Evolutionary conservation across 371 early-diverging fungal species (phyloP), one percentile per base, ranked within the genome.

Genomic region (Coemansia sp.): DNA sequence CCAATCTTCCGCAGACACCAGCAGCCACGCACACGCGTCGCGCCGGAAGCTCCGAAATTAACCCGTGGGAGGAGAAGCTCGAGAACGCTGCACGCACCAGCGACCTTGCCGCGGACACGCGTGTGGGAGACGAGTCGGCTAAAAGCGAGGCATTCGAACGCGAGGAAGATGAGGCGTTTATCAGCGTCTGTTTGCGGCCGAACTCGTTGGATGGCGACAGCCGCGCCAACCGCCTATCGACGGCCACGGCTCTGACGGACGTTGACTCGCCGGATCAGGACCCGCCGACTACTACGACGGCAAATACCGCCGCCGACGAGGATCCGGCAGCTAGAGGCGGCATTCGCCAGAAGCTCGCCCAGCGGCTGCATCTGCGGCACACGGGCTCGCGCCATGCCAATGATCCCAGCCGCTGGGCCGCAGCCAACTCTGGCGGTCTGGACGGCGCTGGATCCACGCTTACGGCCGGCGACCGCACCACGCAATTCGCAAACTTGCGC

Each of bases 401-500:
- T 43, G 43, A 43, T 13, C 43, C 43, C 43, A 43, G 43, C 43
- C 43, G 43, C n/a, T 43, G 43, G 43, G 16, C 6, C 43, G 31
- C 59, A 4, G 31, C 62, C n/a, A 10, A 38, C 26, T 31, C 52
- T 31, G 26, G 41, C 40, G 30, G 39, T n/a, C 41, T 42, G 38
- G 43, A 38, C 4, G 16, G 30, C n/a, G 7, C n/a, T 2, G 54
- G 36, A 30, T 49, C 62, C 35, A 73, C 68, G 2, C 30, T 36
- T 39, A 59, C 63, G 2, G 56, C 50, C 4, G 71, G 68, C 9
- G 50, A 50, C 41, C 62, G 61, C 31, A 35, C 45, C 20, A 73
- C 77, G n/a, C 54, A 48, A 36, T 67, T 59, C 26, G 52, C 77
- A 7, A 72, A 76, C 56, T 34, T 68, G 55, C 55, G 52, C 1